Base-by-base conservation (phyloP, 164 flowering plant species). In the Tinospora cordifolia region DNA sequence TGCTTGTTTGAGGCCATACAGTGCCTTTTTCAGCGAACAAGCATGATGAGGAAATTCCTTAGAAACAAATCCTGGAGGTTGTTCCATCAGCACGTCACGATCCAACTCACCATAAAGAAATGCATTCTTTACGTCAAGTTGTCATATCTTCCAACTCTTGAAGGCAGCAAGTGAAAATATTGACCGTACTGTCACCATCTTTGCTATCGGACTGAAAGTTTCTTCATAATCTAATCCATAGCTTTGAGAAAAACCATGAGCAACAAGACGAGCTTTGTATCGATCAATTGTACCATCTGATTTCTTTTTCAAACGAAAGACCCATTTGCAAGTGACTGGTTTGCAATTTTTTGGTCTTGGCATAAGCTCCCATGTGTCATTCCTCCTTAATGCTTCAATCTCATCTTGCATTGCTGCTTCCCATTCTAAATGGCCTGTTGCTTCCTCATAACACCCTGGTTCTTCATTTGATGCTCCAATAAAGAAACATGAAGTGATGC, bases 211-310 rank as follows among this genome's bases (percentile, higher is more conserved):
- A n/a, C n/a, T 67, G 60, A 67, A 67, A 0, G 40, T 67, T 30
- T 67, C 62, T 8, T 67, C 62, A 25, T 67, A 67, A 49, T 67
- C 70, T 9, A 67, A 19, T 3, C 62, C 60, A 67, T 67, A 47
- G 2, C 49, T 38, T 49, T 47, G 70, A 30, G 62, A 67, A 30
- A 67, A 67, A 8, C 60, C 70, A 17, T 38, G 70, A 8, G 62
- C 70, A 26, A 46, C 59, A 1, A 67, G 62, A 0, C 41, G 70
- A 67, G 70, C 70, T 67, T 67, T 67, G n/a, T 67, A 67, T 41
- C 39, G 49, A 1, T 67, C 40, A 67, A 67, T 30, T 4, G 40
- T 47, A 19, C 59, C 38, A 49, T 67, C 39, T 17, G 17, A 24
- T 17, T 30, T 47, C 62, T 67, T 67, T 58, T 67, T 67, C 62